Base-by-base conservation (phyloP, 2,329 filamentous ascomycete species). In the Lasiodiplodia sp. region DNA sequence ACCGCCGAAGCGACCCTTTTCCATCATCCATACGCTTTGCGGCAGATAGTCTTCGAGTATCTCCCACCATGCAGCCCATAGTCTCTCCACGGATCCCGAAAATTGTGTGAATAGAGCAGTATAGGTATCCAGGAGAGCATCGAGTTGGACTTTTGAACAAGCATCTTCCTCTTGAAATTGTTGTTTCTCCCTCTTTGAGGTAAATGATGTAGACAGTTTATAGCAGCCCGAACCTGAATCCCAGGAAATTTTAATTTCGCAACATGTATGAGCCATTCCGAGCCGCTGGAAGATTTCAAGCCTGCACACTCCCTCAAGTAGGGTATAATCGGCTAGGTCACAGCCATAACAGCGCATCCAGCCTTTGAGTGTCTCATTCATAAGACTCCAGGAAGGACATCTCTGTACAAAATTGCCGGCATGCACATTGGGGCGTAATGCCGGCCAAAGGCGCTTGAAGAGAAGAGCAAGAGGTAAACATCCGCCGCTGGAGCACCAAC, bases 251-350 rank as follows among this genome's bases (percentile, higher is more conserved):
- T 1, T 8, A 2, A 37, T 2, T n/a, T 10, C 21, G 53, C 53
- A 56, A 12, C 53, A 56, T 11, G 53, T 56, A 21, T 56, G 31
- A 28, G 28, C 53, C 53, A 56, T 38, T 16, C 53, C 28, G 23
- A 56, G 53, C 28, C 53, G 31, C 11, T 56, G 28, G 4, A 56
- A 56, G 1, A 38, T 2, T 12, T 56, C 53, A 12, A 56, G 53
- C 1, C 53, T 56, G n/a, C 53, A 56, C 6, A 56, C 38, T 10
- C 18, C 28, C 14, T 34, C 16, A 3, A 56, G 14, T 25, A 16
- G 21, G 11, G 31, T 18, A 0, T 8, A 2, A 3, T 37, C 21
- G 11, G 1, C 8, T 1, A 4, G 51, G 21, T 18, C 23, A 7
- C 10, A 16, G 1, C 51, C 51, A 1, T 12, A 53, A 12, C 51